These are phyloP conservation scores for Scheffersomyces insectosa DNA, from an alignment of 1,139 yeast genomes.

Conservation along the genomic window DNA sequence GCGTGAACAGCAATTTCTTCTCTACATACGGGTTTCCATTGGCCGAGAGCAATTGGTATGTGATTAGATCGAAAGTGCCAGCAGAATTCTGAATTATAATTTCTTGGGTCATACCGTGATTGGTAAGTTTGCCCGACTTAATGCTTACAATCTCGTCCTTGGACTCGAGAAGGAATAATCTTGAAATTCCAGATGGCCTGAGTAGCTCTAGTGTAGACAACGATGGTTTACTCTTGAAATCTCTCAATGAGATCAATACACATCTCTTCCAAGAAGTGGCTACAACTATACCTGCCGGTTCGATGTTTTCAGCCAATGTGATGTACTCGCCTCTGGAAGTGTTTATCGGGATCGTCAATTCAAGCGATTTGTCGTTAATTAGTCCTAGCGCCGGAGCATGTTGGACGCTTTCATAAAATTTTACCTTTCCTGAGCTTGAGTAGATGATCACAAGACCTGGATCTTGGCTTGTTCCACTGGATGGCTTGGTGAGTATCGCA, in stretches of 20 bases:
- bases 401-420: constrained; percentile 67
- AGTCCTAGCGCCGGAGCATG: constrained; percentile 70
- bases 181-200: constrained; percentile 13
- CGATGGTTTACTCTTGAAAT: constrained; percentile 64
- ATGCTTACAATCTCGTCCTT: constrained; percentile 59
- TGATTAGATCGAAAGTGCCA: constrained; percentile 39
- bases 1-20: constrained; percentile 26
- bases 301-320: constrained; percentile 59
- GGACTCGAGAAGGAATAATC: constrained; percentile 18
- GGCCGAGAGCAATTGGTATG: constrained; percentile 34
- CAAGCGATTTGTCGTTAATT: constrained; percentile 43
- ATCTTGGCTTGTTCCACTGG: constrained; percentile 55
- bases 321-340: constrained; percentile 53
- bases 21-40: constrained; percentile 31
- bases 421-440: constrained; percentile 53
- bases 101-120: constrained; percentile 49
- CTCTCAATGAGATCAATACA: constrained; percentile 62
- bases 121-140: constrained; percentile 53
- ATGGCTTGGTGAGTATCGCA: constrained; percentile 67
- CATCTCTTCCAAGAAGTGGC: constrained; percentile 75
- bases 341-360: constrained; percentile 38
- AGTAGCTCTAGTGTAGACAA: constrained; percentile 40
- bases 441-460: constrained; percentile 71
- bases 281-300: constrained; percentile 73
- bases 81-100: constrained; percentile 47